Evolutionary conservation across 2,329 filamentous ascomycete genomes (phyloP), one percentile per base, ranked within the genome.

Genomic region (Fusarium concolor): DNA sequence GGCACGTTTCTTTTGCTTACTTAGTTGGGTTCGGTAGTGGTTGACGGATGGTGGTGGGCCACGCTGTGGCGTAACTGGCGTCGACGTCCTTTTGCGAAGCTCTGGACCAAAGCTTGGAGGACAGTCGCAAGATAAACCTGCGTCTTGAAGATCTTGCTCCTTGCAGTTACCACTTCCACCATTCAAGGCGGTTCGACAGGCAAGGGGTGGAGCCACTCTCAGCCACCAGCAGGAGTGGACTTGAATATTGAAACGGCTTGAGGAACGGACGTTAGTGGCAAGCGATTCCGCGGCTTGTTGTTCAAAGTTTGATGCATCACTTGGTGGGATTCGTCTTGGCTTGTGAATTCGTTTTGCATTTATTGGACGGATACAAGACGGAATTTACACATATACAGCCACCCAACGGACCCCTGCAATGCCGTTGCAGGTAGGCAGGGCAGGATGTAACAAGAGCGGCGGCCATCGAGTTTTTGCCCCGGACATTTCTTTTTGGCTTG

Each of bases 81-180:
- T 26, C 22, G 50, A 18, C 26, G 12, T 41, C 22, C 22, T 49
- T 18, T 3, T 10, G 14, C 10, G n/a, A 22, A 28, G 18, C 31
- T 26, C 18, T 31, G 14, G 59, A 28, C 22, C 24, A 24, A 26
- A 41, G n/a, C 29, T 18, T n/a, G 11, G 26, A 26, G 51, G 24
- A 35, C 12, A 39, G 51, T 39, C 24, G 38, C 33, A 62, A 45
- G 56, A 61, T 60, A 54, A 44, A 54, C 28, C 45, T 41, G 18
- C 39, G 22, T 20, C 18, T 62, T 41, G 52, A 62, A 66, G 66
- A 67, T 66, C 62, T 52, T 63, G 49, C 28, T 47, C 44, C 17
- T 55, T 68, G 50, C 26, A 49, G 60, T 43, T 43, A 50, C 38
- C 18, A 47, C 26, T 11, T 17, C 20, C 14, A 28, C 33, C 33